A percentile compares a stretch with the other conserved stretches of the same genome.
These are phyloP conservation scores for Morella rubra DNA, from an alignment of 306 rosid species.

Conservation along the genomic window DNA sequence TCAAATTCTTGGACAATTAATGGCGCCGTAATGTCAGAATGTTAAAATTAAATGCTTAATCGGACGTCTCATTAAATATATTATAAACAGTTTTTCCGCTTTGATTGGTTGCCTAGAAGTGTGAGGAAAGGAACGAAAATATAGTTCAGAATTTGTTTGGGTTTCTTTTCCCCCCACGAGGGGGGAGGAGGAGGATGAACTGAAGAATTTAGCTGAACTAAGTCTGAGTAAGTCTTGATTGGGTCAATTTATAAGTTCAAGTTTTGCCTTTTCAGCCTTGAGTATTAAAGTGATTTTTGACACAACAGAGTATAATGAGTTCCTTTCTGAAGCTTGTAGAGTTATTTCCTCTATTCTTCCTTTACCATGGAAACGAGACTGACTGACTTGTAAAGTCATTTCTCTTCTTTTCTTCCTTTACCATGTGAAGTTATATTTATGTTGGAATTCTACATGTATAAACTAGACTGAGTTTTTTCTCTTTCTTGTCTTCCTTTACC, in stretches of 20 bases:
- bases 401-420: background rate
- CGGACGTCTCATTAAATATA: background rate
- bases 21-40: background rate
- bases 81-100: background rate
- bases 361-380: background rate
- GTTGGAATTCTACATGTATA: too few species aligned
- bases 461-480: background rate
- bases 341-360: too few species aligned
- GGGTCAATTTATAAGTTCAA: background rate
- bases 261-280: background rate
- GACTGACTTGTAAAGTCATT: too few species aligned
- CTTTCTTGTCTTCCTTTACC: background rate
- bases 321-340: background rate
- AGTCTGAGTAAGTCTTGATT: too few species aligned
- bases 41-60: slow-evolving; percentile 5
- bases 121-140: background rate
- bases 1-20: background rate
- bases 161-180: background rate
- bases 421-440: too few species aligned
- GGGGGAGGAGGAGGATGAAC: too few species aligned
- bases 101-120: background rate
- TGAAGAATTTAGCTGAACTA: background rate
- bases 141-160: background rate
- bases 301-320: background rate
- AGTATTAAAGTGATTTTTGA: background rate